Base-by-base conservation (phyloP, 2,329 filamentous ascomycete species). In the Fusarium miscanthi region DNA sequence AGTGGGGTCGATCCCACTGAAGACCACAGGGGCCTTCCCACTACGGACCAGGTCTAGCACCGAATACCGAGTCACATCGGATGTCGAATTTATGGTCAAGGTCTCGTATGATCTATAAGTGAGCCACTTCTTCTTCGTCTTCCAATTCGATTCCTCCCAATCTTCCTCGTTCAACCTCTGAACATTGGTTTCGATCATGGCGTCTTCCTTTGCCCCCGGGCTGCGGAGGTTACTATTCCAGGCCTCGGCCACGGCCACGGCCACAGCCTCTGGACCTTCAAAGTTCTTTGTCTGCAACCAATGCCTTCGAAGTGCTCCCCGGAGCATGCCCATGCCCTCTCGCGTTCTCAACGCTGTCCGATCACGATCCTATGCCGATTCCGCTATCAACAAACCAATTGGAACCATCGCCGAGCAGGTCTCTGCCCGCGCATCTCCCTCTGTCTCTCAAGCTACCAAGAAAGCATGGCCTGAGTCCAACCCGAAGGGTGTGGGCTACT, bases 401-500 rank as follows among this genome's bases (percentile, higher is more conserved):
- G 76, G 72, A 43, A 70, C 69, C 49, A 66, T 80, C 42, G 73
- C 77, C 27, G 74, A 78, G 53, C 61, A 79, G 74, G 59, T 72
- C 17, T 74, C 78, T 48, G 70, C 70, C 6, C 74, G 68, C 19
- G 69, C 76, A n/a, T 62, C 74, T 31, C 67, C 76, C 16, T 67
- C 66, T 62, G 59, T 76, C 61, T 53, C 75, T 54, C 63, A 66
- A 30, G 74, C 76, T 19, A 75, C 79, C 14, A 83, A 82, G 73
- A 81, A 80, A 27, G 81, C 82, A 6, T 89, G 87, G 66, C 87
- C 88, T 35, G 87, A 93, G 76, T 89, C 88, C 14, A 94, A 89
- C 73, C 89, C 91, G 65, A 96, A 93, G 82, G 84, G 86, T 14
- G 95, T 97, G 48, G 96, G 91, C 66, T 95, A 95, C 85, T 99